Evolutionary conservation across 352 stramenopile species (phyloP).

Genomic region (Phytophthora lateralis): DNA sequence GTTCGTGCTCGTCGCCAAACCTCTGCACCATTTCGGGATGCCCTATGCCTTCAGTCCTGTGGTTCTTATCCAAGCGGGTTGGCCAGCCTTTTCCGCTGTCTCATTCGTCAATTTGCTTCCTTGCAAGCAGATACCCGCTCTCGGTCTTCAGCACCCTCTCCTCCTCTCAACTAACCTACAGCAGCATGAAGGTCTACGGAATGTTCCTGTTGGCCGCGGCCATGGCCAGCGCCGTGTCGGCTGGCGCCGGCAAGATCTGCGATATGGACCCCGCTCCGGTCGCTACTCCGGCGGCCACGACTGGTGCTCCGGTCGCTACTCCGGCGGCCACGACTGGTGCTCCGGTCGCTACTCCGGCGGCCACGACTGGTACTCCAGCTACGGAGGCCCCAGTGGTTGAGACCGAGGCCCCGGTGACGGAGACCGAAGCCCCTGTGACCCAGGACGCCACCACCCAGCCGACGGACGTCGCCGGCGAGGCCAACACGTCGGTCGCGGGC

Average conservation of each 20-base stretch:
- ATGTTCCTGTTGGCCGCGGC: conserved; percentile 35
- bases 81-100: conserved; percentile 12
- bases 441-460: conserved; percentile 10
- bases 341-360: conserved; percentile 14
- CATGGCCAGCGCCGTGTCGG: conserved; percentile 32
- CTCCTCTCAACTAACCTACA: background rate
- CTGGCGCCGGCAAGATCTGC: conserved; percentile 33
- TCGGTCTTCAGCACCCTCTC: background rate
- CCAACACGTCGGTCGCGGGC: conserved; percentile 1
- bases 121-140: conserved; percentile 28
- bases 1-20: conserved; percentile 9
- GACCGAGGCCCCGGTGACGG: conserved; percentile 3
- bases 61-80: conserved; percentile 21
- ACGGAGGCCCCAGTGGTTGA: conserved; percentile 6
- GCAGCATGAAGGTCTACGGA: conserved; percentile 42
- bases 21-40: background rate
- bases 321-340: conserved; percentile 5
- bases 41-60: conserved; percentile 13
- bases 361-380: background rate
- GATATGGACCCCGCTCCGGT: conserved; percentile 35
- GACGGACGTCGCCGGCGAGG: conserved; percentile 20
- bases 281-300: conserved; percentile 11
- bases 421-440: conserved; percentile 16
- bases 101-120: conserved; percentile 34
- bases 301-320: conserved; percentile 8